These are phyloP conservation scores for Xerocomellus intermedius DNA, from an alignment of 768 basidiomycete species.

Conservation along the genomic window DNA sequence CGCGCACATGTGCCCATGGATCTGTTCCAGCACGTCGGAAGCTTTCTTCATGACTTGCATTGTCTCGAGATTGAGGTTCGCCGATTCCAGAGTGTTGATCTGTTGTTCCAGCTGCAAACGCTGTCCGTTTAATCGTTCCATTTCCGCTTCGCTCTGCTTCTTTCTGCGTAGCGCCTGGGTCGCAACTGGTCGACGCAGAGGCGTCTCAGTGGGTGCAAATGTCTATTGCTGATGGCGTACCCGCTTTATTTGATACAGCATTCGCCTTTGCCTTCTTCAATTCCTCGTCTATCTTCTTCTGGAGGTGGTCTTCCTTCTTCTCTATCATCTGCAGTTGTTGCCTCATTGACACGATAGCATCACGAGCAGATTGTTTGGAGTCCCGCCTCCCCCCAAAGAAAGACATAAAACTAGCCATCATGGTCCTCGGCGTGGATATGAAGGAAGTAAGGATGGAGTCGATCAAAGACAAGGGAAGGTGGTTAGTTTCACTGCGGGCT, in stretches of 20 bases:
- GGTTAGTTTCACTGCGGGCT: conserved; percentile 9
- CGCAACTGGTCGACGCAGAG: conserved; percentile 55
- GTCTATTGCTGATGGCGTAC: conserved; percentile 47
- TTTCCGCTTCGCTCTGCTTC: conserved; percentile 83
- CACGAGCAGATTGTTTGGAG: conserved; percentile 80
- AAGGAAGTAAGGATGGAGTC: not conserved
- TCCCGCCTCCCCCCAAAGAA: conserved; percentile 86
- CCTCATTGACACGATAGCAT: conserved; percentile 90
- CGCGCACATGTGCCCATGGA: conserved; percentile 87
- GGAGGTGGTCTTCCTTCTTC: conserved; percentile 98
- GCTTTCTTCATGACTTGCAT: conserved; percentile 98
- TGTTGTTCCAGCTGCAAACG: conserved; percentile 93
- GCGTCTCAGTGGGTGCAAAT: conserved; percentile 5
- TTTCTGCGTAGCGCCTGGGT: conserved; percentile 89
- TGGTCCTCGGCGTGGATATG: conserved; percentile 24
- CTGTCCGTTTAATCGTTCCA: conserved; percentile 81
- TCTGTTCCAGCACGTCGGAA: conserved; percentile 81
- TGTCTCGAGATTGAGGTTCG: conserved; percentile 96
- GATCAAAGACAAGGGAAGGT: conserved; percentile 2
- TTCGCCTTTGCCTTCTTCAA: conserved; percentile 88
- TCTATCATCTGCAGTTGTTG: conserved; percentile 96
- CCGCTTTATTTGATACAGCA: conserved; percentile 88
- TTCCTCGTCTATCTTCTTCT: conserved; percentile 97
- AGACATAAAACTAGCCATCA: conserved; percentile 81
- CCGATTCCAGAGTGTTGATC: conserved; percentile 94